Percentiles rank a stretch among this genome's conserved stretches.
phyloP scores from a whole-genome alignment of 345 rosid genomes.

The Salix viminalis region DNA sequence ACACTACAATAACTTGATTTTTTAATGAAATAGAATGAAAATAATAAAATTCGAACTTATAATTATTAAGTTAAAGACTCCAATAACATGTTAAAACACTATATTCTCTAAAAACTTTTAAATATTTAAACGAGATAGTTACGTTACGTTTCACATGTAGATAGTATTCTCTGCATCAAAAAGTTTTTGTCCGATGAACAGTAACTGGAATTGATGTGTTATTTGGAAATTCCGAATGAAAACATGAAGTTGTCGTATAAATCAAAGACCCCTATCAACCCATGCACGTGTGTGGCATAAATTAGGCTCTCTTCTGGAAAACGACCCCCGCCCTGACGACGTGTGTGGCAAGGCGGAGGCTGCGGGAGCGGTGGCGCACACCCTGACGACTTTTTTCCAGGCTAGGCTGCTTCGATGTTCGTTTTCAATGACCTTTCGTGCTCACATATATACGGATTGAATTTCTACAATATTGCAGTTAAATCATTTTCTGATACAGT shows the following conservation, averaged over 20 bases:
- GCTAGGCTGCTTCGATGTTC: conserved; percentile 25
- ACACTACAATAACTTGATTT: too few species aligned
- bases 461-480: too few species aligned
- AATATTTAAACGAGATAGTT: too few species aligned
- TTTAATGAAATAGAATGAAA: too few species aligned
- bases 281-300: conserved; percentile 27
- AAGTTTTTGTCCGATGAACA: background rate
- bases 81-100: too few species aligned
- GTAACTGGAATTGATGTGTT: background rate
- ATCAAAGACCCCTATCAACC: background rate
- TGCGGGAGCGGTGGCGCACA: background rate
- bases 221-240: background rate
- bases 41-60: rapidly evolving
- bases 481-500: too few species aligned
- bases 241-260: background rate
- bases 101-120: too few species aligned
- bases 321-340: background rate
- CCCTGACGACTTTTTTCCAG: conserved; percentile 4
- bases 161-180: too few species aligned
- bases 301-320: background rate
- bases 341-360: too few species aligned
- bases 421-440: background rate
- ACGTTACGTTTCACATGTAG: too few species aligned
- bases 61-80: too few species aligned
- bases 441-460: background rate